Base-by-base conservation (phyloP, 1,284 basidiomycete genomes). In the Leccinum pallidistipes region DNA sequence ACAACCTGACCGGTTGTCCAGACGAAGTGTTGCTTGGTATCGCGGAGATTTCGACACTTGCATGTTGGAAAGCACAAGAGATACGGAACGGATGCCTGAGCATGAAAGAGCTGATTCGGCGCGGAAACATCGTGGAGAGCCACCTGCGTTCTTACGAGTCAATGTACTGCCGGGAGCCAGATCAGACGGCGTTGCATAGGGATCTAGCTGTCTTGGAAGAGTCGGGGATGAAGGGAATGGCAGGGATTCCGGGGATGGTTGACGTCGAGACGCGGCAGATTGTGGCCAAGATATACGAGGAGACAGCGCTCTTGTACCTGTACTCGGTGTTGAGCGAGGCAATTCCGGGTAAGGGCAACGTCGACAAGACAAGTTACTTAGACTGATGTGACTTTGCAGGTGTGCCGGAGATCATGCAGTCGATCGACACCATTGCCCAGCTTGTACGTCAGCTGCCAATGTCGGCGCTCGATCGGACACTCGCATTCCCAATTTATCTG, bases 1-100 rank as follows among this genome's bases (percentile, higher is more conserved):
- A 88, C 64, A 72, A 74, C 55, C 74, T 92, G 63, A 86, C 84
- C 38, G 91, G 90, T 24, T 92, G 90, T 76, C 86, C 90, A 3
- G 87, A 92, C 70, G 85, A 85, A 65, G 86, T 87, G 27, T 76
- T 93, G 68, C 82, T 93, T 58, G 88, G 86, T 31, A 81, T 93
- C 57, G 90, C 86, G 18, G 90, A 92, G 71, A 83, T 85, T 14
- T 85, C 87, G 11, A 82, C 82, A 2, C 81, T 94, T n/a, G 84
- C 88, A 11, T 83, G 86, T 66, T 93, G 92, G 92, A 92, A 91
- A 74, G 74, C 78, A 27, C 77, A 78, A 62, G 86, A 88, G 72
- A 75, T 80, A 63, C 81, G 79, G 49, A 84, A 83, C 61, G 84
- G 85, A 32, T 81, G 83, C 40, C 77, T 92, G 62, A 91, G 88